Evolutionary conservation across 1,284 basidiomycete genomes (phyloP), one percentile per base, ranked within the genome.

Genomic region (Pascua sp.): DNA sequence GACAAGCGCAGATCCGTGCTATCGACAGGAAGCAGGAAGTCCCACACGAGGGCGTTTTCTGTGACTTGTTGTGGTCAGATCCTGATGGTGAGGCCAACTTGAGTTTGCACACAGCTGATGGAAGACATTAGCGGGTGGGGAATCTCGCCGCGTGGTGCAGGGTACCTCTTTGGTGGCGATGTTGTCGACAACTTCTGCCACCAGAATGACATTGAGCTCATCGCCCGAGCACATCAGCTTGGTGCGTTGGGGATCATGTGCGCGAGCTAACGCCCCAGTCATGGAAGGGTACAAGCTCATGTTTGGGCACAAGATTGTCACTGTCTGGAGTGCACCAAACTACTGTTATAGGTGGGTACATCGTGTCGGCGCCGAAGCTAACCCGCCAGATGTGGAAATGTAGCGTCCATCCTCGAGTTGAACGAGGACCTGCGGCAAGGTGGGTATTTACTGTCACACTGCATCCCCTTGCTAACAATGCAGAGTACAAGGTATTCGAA

Each of bases 231-330:
- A 12, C 95, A 98, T 79, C 95, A 98, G 73, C 86, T 98, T 24
- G 24, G 24, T 32, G 24, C 24, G 24, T 32, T 32, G 7, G 24
- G 24, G 4, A 32, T 32, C 46, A 46, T 48, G 13, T 38, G 53
- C n/a, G 17, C 5, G 3, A n/a, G 9, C 39, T 10, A 47, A 55
- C 7, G 24, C 24, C 24, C 3, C 24, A 32, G 95, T 95, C 4
- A 94, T 98, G 88, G 95, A 98, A 76, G 95, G 95, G 5, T 98
- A 90, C 80, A 98, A 98, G 78, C 83, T 95, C 73, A 97, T 98
- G 93, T 97, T 97, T 68, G 93, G 98, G 73, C 82, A 85, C 59
- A 88, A 86, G 42, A 95, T 98, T 65, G 96, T 98, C 11, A 98
- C 96, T 1, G 94, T 98, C 17, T 98, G 95, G 94, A 93, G 90